A percentile compares a stretch with the other conserved stretches of the same genome.
phyloP scores from a whole-genome alignment of 345 rosid genomes.

The Populus euphratica region DNA sequence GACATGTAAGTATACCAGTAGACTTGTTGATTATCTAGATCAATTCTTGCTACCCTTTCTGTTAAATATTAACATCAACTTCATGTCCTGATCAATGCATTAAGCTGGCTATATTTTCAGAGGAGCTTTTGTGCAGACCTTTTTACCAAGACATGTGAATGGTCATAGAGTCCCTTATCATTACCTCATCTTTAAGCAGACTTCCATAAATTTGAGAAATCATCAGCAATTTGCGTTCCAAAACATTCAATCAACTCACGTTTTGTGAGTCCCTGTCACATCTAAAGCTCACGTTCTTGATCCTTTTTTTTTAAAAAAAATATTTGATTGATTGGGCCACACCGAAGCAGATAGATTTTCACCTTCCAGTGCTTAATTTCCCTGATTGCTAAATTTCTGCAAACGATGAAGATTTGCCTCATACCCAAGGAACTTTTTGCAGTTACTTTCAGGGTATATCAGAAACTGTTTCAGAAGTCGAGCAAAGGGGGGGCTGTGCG shows the following conservation, averaged over 20 bases:
- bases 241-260: background rate
- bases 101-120: no score
- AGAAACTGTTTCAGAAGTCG: conserved; percentile 54
- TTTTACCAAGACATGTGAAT: background rate
- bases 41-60: no score
- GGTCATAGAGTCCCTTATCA: no score
- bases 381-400: background rate
- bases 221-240: background rate
- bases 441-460: conserved; percentile 58
- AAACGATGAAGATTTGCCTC: background rate
- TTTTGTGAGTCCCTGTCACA: background rate
- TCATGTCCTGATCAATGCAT: no score
- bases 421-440: conserved; percentile 5
- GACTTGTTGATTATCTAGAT: background rate
- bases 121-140: background rate
- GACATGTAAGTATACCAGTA: conserved; percentile 43
- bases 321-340: no score
- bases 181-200: background rate
- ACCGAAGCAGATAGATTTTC: no score
- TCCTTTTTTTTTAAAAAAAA: no score
- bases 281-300: background rate
- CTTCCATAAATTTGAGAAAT: background rate
- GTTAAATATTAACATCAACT: no score
- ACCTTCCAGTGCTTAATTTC: no score
- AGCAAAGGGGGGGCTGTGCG: conserved; percentile 62